Percentiles rank a stretch among this genome's conserved stretches.
Conservation (phyloP, 2,329 filamentous ascomycete genomes). For the Neofusicoccum sp. region DNA sequence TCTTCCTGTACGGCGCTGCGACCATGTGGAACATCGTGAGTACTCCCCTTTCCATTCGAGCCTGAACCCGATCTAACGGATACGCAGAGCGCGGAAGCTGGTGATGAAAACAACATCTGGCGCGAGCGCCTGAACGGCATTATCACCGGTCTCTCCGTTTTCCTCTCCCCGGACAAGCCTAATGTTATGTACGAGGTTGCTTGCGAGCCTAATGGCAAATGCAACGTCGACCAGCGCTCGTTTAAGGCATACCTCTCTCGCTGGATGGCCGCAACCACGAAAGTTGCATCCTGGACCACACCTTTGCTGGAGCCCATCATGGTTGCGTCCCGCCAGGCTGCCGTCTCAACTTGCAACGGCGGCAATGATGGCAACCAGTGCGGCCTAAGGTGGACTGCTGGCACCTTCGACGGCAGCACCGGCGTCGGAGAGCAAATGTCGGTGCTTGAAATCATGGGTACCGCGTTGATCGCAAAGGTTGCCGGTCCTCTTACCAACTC, state of each 20-base stretch:
- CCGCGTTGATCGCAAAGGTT: slow-evolving; percentile 26
- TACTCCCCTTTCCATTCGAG: not conserved
- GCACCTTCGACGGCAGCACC: slow-evolving; percentile 44
- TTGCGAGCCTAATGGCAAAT: slow-evolving; percentile 47
- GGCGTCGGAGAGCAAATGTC: slow-evolving; percentile 62
- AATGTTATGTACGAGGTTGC: slow-evolving; percentile 49
- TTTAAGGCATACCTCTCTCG: slow-evolving; percentile 46
- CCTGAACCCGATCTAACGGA: not conserved
- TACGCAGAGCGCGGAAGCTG: slow-evolving; percentile 13
- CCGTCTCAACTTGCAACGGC: slow-evolving; percentile 55
- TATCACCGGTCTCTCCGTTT: slow-evolving; percentile 40
- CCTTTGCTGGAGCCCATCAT: slow-evolving; percentile 51
- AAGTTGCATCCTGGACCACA: slow-evolving; percentile 39
- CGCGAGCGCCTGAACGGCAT: slow-evolving; percentile 29
- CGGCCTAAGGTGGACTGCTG: slow-evolving; percentile 46
- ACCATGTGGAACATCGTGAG: slow-evolving; percentile 50
- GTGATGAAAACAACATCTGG: slow-evolving; percentile 7
- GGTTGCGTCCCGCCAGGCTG: slow-evolving; percentile 54
- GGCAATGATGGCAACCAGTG: slow-evolving; percentile 47
- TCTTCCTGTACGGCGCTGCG: slow-evolving; percentile 47
- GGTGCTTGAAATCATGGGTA: slow-evolving; percentile 55
- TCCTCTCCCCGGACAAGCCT: slow-evolving; percentile 38
- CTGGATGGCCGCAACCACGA: slow-evolving; percentile 43
- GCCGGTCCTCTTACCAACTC: slow-evolving; percentile 40
- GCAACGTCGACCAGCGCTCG: slow-evolving; percentile 48